Evolutionary conservation across 83 land plant species (phyloP), one percentile per base, ranked within the genome.

Genomic region (Diphasiastrum complanatum): DNA sequence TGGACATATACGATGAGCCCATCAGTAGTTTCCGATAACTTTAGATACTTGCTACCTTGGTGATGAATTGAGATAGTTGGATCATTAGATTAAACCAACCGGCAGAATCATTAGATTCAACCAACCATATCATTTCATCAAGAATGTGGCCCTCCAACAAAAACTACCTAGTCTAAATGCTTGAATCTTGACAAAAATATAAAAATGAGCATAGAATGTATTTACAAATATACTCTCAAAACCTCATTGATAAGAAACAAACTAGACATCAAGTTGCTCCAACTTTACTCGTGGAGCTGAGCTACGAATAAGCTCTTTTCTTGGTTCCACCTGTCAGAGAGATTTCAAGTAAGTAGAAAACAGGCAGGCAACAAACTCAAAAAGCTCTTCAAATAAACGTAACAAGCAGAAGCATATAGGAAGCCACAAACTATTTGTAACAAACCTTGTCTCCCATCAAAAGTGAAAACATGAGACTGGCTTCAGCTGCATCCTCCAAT

Each of bases 401-500:
- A 0, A 4, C 51, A 35, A n/a, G 27, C 18, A 43, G 24, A 5
- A 16, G n/a, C 26, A 28, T n/a, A 32, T 51, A 18, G 41, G 54
- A 22, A 47, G 33, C 33, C 19, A 29, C 31, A 11, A n/a, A 37
- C 43, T n/a, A 26, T 40, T 6, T 22, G 23, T 35, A 14, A 10
- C 35, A 58, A 79, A 91, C 97, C 75, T 85, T 74, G 47, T 85
- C 70, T 37, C 97, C 97, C 97, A 91, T 87, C 25, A 91, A 78
- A 47, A 80, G 58, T 1, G 98, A 85, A 55, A 93, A 93, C 16
- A 76, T 82, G 18, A 83, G 40, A 78, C 78, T 93, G 30, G 98
- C 91, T 71, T 93, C 95, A 1, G 81, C 98, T 47, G 86, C 96
- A 81, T 93, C 96, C 47, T 89, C 98, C 31, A 93, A 74, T 2